Evolutionary conservation across 805 yeast species (phyloP).

Genomic region (Blastobotrys attinorum): DNA sequence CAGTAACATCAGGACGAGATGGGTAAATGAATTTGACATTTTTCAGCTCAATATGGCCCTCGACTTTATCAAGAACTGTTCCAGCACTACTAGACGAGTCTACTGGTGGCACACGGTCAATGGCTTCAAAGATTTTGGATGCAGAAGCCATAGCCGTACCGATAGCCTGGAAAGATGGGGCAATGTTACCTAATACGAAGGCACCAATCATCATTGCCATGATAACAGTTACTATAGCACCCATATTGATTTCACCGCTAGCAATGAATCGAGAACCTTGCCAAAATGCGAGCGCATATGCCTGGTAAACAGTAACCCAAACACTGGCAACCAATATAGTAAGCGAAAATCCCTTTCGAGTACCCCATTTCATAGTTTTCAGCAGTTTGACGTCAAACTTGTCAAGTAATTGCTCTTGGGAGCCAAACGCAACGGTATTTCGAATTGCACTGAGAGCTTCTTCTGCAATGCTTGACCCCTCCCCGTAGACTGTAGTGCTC

Average conservation of each 20-base stretch:
- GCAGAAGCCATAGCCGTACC: conserved; percentile 35
- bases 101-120: conserved; percentile 35
- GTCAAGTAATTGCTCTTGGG: conserved; percentile 30
- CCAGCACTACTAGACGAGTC: conserved; percentile 29
- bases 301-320: conserved; percentile 31
- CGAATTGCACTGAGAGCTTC: conserved; percentile 35
- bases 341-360: conserved; percentile 24
- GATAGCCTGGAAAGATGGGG: conserved; percentile 33
- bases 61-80: conserved; percentile 16
- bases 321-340: conserved; percentile 31
- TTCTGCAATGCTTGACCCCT: conserved; percentile 34
- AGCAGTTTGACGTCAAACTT: conserved; percentile 27
- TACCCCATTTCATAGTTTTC: conserved; percentile 20
- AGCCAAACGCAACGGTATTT: conserved; percentile 36
- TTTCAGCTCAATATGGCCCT: conserved; percentile 70
- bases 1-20: conserved; percentile 67
- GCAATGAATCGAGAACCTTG: conserved; percentile 35
- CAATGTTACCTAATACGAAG: conserved; percentile 33
- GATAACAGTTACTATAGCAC: conserved; percentile 30
- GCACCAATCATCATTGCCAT: conserved; percentile 37
- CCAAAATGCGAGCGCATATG: conserved; percentile 37
- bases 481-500: conserved; percentile 22
- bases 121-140: conserved; percentile 34
- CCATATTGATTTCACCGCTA: conserved; percentile 27
- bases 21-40: conserved; percentile 88